Evolutionary conservation across 164 flowering plant genomes (phyloP).

Genomic region (Vitis amurensis): DNA sequence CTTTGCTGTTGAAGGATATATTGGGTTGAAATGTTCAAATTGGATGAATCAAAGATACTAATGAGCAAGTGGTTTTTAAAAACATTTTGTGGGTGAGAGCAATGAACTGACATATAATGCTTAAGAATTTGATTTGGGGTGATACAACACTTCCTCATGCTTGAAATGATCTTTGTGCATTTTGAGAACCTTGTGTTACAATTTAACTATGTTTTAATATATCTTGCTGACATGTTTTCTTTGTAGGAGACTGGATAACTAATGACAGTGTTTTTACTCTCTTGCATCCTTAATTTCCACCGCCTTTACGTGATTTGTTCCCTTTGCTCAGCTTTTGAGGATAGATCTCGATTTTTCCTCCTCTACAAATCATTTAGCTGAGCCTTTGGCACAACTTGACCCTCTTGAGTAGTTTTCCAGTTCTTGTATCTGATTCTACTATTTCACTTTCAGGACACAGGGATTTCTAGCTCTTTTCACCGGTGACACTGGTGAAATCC

Average conservation of each 20-base stretch:
- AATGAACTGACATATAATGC: no score
- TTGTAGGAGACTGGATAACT: neutral
- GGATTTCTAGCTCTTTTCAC: constrained; percentile 95
- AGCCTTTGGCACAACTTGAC: neutral
- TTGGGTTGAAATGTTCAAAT: no score
- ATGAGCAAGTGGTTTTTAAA: no score
- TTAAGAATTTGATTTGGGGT: no score
- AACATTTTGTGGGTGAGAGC: no score
- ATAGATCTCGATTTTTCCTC: neutral
- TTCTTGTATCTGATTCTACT: constrained; percentile 2
- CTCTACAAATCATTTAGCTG: neutral
- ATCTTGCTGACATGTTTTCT: neutral
- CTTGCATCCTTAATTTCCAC: neutral
- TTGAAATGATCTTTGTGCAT: neutral
- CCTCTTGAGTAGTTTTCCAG: neutral
- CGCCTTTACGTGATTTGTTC: neutral
- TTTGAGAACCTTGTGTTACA: neutral
- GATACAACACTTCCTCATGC: no score
- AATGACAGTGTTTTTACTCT: neutral
- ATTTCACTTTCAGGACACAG: constrained; percentile 62
- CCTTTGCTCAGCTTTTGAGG: neutral
- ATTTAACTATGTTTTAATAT: neutral
- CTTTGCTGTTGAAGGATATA: no score
- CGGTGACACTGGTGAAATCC: constrained; percentile 93
- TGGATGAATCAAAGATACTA: no score